phyloP scores from a whole-genome alignment of 805 yeast species.

The Pichia nanzhaoensis region DNA sequence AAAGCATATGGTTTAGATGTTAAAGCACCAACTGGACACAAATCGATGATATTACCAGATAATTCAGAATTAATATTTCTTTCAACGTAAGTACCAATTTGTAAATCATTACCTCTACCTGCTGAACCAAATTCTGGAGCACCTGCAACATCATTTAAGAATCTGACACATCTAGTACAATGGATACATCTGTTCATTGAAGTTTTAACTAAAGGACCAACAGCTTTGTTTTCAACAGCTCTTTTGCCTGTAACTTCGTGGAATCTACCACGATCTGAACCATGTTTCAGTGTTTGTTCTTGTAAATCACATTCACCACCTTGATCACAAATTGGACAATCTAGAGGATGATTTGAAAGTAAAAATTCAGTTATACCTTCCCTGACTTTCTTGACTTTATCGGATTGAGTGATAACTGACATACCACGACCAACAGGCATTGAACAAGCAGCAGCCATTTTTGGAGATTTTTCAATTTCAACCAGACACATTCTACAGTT shows the following conservation, averaged over 20 bases:
- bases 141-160: slow-evolving; percentile 86
- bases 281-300: slow-evolving; percentile 79
- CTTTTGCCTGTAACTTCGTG: slow-evolving; percentile 76
- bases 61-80: slow-evolving; percentile 77
- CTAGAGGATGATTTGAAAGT: slow-evolving; percentile 83
- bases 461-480: slow-evolving; percentile 84
- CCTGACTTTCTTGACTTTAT: slow-evolving; percentile 72
- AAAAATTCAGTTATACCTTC: slow-evolving; percentile 89
- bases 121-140: slow-evolving; percentile 86
- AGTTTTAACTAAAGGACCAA: slow-evolving; percentile 84
- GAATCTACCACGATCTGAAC: slow-evolving; percentile 82
- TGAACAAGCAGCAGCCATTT: slow-evolving; percentile 85
- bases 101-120: slow-evolving; percentile 90
- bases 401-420: slow-evolving; percentile 77
- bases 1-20: slow-evolving; percentile 90
- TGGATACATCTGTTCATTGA: slow-evolving; percentile 91
- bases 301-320: slow-evolving; percentile 94
- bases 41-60: slow-evolving; percentile 80
- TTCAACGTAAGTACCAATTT: slow-evolving; percentile 84
- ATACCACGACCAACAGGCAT: slow-evolving; percentile 88
- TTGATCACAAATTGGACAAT: slow-evolving; percentile 90
- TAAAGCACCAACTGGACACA: slow-evolving; percentile 89
- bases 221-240: slow-evolving; percentile 84
- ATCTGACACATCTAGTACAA: slow-evolving; percentile 86
- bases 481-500: slow-evolving; percentile 92